Conservation (phyloP, 345 rosid genomes). For the Brassica cretica region DNA sequence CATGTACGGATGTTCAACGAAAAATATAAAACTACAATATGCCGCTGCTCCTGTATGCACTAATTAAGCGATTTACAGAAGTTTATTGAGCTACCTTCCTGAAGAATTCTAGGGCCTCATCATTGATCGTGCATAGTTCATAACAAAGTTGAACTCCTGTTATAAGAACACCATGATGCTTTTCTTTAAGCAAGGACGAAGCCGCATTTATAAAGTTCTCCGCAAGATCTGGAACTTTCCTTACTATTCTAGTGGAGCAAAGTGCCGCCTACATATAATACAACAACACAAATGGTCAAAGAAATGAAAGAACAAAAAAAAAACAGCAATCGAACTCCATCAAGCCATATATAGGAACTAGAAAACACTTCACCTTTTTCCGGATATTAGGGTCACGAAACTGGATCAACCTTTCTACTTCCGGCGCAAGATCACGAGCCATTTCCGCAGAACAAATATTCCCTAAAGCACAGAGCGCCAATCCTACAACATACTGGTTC, state of each 20-base stretch:
- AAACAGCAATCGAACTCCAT: background rate
- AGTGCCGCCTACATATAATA: constrained; percentile 76
- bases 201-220: constrained; percentile 94
- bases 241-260: constrained; percentile 90
- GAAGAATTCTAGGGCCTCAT: constrained; percentile 82
- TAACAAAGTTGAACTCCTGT: constrained; percentile 95
- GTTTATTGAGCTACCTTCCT: constrained; percentile 68
- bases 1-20: constrained; percentile 14
- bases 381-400: constrained; percentile 99
- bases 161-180: constrained; percentile 96
- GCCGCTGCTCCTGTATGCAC: background rate
- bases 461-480: constrained; percentile 99
- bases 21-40: background rate
- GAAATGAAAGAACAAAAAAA: constrained; percentile 21
- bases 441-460: constrained; percentile 98
- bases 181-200: constrained; percentile 87
- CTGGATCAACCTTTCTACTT: constrained; percentile 93
- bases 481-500: constrained; percentile 96
- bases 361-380: constrained; percentile 65
- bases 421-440: constrained; percentile 99
- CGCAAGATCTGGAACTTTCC: constrained; percentile 96
- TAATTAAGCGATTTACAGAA: background rate
- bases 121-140: constrained; percentile 84
- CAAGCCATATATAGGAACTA: constrained; percentile 1
- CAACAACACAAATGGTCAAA: constrained; percentile 17